Evolutionary conservation across 2,329 filamentous ascomycete species (phyloP), one percentile per base, ranked within the genome.

Genomic region (Rhynchosporium graminicola): DNA sequence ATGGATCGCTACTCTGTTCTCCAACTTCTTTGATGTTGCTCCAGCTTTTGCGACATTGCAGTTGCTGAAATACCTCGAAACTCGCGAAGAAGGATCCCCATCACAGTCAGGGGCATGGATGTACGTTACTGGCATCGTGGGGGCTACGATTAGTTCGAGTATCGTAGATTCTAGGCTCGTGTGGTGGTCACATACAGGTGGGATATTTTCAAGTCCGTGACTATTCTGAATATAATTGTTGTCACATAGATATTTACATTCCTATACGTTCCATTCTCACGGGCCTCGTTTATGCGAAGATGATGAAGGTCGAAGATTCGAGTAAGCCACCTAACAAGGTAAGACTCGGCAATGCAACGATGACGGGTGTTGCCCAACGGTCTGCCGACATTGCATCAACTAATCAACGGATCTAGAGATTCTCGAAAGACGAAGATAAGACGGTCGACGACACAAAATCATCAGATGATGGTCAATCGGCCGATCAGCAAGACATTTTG

Each of bases 271-370:
- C 86, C 20, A 86, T 91, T 68, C 77, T 94, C 2, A 85, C 87
- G 1, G 83, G 88, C 0, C 79, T 92, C 13, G 82, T 93, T 15
- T 93, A 92, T 69, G 83, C 87, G 63, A 93, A 94, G 74, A 84
- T 88, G 0, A 84, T 92, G 79, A 82, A 86, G 42, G 82, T 86
- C 56, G 93, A 93, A 72, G 89, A 92, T 72, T 81, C 83, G 20
- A 79, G 71, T 15, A 68, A 78, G 47, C 84, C 82, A 68, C 80
- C 36, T 0, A 36, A 40, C 26, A 20, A 54, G 33, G 51, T 54
- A 40, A 54, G 51, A 4, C 7, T 8, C 38, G n/a, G 26, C 26
- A 8, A 13, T 10, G 7, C 15, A 42, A 26, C 10, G 3, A 42
- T 8, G 12, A 46, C 20, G 8, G 15, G 20, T n/a, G 4, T n/a